Percentiles rank a stretch among this genome's conserved stretches.
Evolutionary conservation across 2,329 filamentous ascomycete species (phyloP).

Genomic region (Phyllosticta capitalensis): DNA sequence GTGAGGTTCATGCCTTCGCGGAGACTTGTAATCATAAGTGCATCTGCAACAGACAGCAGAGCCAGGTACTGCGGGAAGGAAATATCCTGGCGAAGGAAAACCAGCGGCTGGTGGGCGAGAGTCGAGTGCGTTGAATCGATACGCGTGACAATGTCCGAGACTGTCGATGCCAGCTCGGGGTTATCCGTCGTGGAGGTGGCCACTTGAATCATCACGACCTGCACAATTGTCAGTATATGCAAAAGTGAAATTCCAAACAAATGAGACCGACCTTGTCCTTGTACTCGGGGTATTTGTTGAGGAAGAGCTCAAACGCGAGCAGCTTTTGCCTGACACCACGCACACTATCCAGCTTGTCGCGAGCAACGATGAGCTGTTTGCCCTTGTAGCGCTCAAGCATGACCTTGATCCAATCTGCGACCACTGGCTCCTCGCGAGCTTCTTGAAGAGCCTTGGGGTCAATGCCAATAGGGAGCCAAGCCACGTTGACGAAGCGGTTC

Average conservation of each 20-base stretch:
- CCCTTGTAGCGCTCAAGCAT: conserved; percentile 77
- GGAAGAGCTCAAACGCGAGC: conserved; percentile 81
- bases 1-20: conserved; percentile 97
- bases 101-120: conserved; percentile 80
- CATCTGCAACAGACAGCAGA: conserved; percentile 78
- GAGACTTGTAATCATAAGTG: conserved; percentile 87
- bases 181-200: conserved; percentile 85
- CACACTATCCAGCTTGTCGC: conserved; percentile 89
- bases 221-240: conserved; percentile 8
- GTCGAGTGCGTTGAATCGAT: conserved; percentile 90
- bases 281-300: conserved; percentile 90
- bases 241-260: background rate
- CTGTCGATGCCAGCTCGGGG: conserved; percentile 73
- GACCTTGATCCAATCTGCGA: conserved; percentile 67
- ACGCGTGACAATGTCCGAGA: conserved; percentile 88
- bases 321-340: conserved; percentile 91
- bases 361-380: conserved; percentile 83
- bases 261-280: conserved; percentile 50
- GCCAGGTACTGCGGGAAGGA: conserved; percentile 90
- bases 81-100: conserved; percentile 92
- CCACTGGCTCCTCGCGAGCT: conserved; percentile 62
- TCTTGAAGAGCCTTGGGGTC: conserved; percentile 67
- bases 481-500: conserved; percentile 85
- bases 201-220: conserved; percentile 86
- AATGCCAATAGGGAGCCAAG: conserved; percentile 80